Evolutionary conservation across 768 basidiomycete genomes (phyloP), one percentile per base, ranked within the genome.

Genomic region (Phlebiopsis gigantea): DNA sequence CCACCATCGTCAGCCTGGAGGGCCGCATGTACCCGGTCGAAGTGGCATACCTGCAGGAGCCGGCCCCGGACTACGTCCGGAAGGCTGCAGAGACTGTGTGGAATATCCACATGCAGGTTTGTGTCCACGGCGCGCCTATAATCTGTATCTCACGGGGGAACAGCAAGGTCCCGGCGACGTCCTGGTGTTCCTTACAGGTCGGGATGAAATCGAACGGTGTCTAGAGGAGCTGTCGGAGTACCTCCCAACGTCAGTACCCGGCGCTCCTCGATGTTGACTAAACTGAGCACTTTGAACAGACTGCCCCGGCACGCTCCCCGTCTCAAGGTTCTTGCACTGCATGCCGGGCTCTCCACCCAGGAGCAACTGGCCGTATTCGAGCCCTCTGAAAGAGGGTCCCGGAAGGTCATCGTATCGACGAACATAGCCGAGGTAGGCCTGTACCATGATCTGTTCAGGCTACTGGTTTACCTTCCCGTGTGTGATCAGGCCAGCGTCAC

Each of bases 1-100:
- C 90, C 0, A 84, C 80, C 1, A 88, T 98, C 57, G 10, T 98
- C 62, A 91, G 89, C 66, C 73, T 98, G 30, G 95, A 98, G 71
- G 97, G 97, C 6, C 81, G 94, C 21, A 88, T 92, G 82, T 97
- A 87, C 70, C 96, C 97, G 2, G 95, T 99, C 2, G 91, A 99
- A 64, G 80, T 96, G 15, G 91, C 89, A 19, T 97, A 97, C 71
- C 75, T 95, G 2, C 75, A 83, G 58, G 82, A 92, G 56, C 85
- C 96, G 6, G 75, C 79, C 4, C 71, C 83, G 2, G 90, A 98
- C 66, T 96, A 98, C 63, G 83, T 93, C 15, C 79, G 77, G 58
- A 84, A 80, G 63, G 93, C 94, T 7, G 90, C 90, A 4, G 82
- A 91, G 66, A 83, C 89, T 1, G 84, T 88, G 14, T 90, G 89